Evolutionary conservation across 2,329 filamentous ascomycete genomes (phyloP), one percentile per base, ranked within the genome.

Genomic region (Hypoxylon sp.): DNA sequence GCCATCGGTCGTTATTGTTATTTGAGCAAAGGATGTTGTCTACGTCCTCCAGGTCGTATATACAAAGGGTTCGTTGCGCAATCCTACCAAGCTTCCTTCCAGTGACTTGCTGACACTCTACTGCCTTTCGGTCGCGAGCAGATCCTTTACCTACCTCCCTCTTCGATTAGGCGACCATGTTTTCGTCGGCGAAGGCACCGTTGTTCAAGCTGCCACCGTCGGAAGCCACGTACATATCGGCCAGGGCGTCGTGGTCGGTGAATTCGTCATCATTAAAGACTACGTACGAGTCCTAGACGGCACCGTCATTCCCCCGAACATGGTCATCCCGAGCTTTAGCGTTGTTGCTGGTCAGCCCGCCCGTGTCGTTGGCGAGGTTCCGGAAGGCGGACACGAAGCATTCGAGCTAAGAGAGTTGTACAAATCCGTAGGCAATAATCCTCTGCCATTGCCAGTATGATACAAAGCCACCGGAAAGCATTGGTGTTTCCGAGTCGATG

Each of bases 161-260:
- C 86, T 97, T 63, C 90, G 94, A 55, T 89, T 99, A 60, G 91
- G 91, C 34, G 92, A 97, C 70, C 93, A 97, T 73, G 92, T 97
- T 57, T 97, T 93, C 72, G 82, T 99, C 38, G 92, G 91, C 51
- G 80, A 83, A 64, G 77, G 78, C 23, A 85, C 86, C 26, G 83
- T 93, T 27, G 81, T 99, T 26, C 90, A 94, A 68, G 91, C 93
- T 0, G 91, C 91, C 5, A 82, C 84, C 25, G 84, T 99, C 44
- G 89, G 90, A 2, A 91, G 81, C 62, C 90, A 97, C 72, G 91
- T 97, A 11, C 84, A 91, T 68, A 89, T 99, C 55, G 92, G 91
- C 15, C 80, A 81, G 46, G 83, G 86, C 41, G 90, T 86, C 57
- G 87, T 88, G 1, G 79, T 99, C 38, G 89, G 90, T 48, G 88